phyloP scores from a whole-genome alignment of 164 flowering plant species.

The grape (Vitis vinifera) region ASM3070453v1 NC_081815.1:8106501-8107000 shows the following conservation, averaged over 20 bases:
- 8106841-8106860: constrained; percentile 89
- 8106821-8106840: constrained; percentile 80
- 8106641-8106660: too few relatives aligned
- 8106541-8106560: too few relatives aligned
- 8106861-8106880: constrained; percentile 91
- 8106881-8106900: constrained; percentile 90
- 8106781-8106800: neutral
- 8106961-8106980: constrained; percentile 94
- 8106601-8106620: too few relatives aligned
- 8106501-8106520: too few relatives aligned
- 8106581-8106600: too few relatives aligned
- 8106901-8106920: constrained; percentile 58
- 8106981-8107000: constrained; percentile 59
- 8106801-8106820: constrained; percentile 8
- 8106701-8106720: neutral
- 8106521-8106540: too few relatives aligned
- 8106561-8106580: too few relatives aligned
- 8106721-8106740: too few relatives aligned
- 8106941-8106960: constrained; percentile 99
- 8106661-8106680: too few relatives aligned
- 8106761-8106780: neutral
- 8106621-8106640: too few relatives aligned
- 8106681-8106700: too few relatives aligned
- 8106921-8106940: constrained; percentile 89
- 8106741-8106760: neutral